Evolutionary conservation across 2,329 filamentous ascomycete genomes (phyloP).

Genomic region (Monosporascus sp.): DNA sequence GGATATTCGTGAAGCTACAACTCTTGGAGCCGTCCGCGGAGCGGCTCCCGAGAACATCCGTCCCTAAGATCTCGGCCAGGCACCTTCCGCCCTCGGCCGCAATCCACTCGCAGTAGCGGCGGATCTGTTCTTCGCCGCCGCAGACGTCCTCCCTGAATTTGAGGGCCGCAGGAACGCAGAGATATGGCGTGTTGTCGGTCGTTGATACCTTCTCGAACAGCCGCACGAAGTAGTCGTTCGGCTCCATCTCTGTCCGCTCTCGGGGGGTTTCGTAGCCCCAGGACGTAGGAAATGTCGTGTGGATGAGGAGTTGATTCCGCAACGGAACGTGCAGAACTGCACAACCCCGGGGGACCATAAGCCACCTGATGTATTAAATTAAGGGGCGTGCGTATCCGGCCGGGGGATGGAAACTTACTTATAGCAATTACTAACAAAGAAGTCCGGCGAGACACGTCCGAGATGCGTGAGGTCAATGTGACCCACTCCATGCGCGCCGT

Average conservation of each 20-base stretch:
- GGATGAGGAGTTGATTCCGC: constrained; percentile 59
- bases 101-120: constrained; percentile 48
- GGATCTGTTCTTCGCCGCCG: constrained; percentile 58
- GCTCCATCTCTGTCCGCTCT: neutral
- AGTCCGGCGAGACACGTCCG: constrained; percentile 56
- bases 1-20: too few species aligned
- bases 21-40: too few species aligned
- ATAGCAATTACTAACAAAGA: constrained; percentile 65
- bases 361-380: constrained; percentile 43
- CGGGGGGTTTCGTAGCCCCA: constrained; percentile 51
- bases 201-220: constrained; percentile 63
- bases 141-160: constrained; percentile 54
- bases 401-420: constrained; percentile 33
- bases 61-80: constrained; percentile 52
- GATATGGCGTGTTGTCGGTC: constrained; percentile 54
- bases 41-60: constrained; percentile 23
- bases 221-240: constrained; percentile 47
- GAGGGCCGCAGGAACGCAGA: constrained; percentile 55
- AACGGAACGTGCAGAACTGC: constrained; percentile 63
- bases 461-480: constrained; percentile 57
- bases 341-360: constrained; percentile 62
- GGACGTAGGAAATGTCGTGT: constrained; percentile 61
- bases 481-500: constrained; percentile 67
- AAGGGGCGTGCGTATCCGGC: neutral
- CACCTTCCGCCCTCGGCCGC: constrained; percentile 50